These are phyloP conservation scores for Wickerhamiella hasegawae DNA, from an alignment of 805 yeast genomes.

Conservation along the genomic window DNA sequence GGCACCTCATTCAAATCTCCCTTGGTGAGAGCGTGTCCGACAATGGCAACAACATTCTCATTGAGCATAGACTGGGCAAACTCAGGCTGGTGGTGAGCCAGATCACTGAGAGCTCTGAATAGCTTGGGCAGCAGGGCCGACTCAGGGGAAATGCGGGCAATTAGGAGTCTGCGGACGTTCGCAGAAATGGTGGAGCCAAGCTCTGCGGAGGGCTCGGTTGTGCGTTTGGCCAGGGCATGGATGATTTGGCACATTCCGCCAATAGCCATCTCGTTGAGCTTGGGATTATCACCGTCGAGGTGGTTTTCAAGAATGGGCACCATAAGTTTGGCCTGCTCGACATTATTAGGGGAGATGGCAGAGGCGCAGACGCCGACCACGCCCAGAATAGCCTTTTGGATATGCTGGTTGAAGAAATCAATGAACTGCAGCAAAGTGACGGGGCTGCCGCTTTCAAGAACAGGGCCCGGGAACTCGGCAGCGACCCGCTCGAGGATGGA, in stretches of 20 bases:
- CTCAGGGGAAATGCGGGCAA: conserved; percentile 6
- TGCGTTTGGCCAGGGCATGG: conserved; percentile 8
- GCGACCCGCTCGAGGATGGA: conserved; percentile 24
- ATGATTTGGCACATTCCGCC: conserved; percentile 10
- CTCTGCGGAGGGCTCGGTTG: conserved; percentile 2
- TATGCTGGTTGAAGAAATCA: conserved; percentile 79
- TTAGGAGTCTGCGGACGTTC: conserved; percentile 6
- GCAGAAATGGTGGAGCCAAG: conserved; percentile 5
- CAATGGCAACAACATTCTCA: conserved; percentile 4
- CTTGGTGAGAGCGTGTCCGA: conserved; percentile 7
- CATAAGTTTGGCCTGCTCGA: conserved; percentile 17
- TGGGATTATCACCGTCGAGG: conserved; percentile 4
- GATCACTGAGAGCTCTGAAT: conserved; percentile 7
- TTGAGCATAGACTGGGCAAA: conserved; percentile 4
- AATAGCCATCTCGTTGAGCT: conserved; percentile 8
- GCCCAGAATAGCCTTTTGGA: conserved; percentile 65
- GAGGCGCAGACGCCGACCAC: conserved; percentile 59
- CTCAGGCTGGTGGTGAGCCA: conserved; percentile 7
- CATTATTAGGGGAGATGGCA: conserved; percentile 29
- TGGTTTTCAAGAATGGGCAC: conserved; percentile 8
- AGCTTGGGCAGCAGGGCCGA: conserved; percentile 9
- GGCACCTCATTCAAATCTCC: conserved; percentile 1
- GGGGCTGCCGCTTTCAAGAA: conserved; percentile 42
- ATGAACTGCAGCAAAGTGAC: conserved; percentile 51
- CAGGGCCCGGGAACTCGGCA: conserved; percentile 17